phyloP scores from a whole-genome alignment of 148 eudicot genomes.

The Chenopodium quinoa region DNA sequence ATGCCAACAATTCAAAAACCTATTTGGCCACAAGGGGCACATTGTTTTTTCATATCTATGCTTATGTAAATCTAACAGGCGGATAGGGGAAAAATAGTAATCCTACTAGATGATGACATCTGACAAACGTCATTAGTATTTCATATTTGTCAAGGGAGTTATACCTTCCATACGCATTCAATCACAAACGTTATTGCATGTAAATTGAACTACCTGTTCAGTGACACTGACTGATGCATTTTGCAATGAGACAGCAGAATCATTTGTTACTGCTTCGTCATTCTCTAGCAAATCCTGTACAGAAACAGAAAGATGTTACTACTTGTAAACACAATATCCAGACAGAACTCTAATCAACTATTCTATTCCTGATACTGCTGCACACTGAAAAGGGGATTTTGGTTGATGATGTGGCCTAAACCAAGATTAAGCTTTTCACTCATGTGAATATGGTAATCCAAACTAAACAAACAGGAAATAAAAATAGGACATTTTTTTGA shows the following conservation, averaged over 20 bases:
- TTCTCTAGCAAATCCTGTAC: constrained; percentile 33
- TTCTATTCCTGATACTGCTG: background rate
- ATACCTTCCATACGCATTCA: background rate
- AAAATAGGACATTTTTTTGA: background rate
- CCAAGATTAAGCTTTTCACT: background rate
- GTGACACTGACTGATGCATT: constrained; percentile 21
- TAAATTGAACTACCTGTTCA: constrained; percentile 28
- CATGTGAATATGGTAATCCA: background rate
- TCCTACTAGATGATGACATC: background rate
- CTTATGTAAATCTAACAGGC: background rate
- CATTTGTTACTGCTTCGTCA: constrained; percentile 29
- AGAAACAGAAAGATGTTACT: background rate
- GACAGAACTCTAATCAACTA: background rate
- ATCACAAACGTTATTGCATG: background rate
- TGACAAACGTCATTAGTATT: background rate
- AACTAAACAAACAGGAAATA: too few relatives aligned
- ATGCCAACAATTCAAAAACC: too few relatives aligned
- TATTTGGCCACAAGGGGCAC: background rate
- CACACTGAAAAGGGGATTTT: too few relatives aligned
- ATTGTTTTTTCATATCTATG: background rate
- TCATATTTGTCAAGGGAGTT: background rate
- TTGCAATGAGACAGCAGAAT: constrained; percentile 26
- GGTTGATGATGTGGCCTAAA: too few relatives aligned
- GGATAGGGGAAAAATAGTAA: background rate
- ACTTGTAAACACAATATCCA: background rate